Conservation (phyloP, 441 rosid genomes). For the Eruca vesicaria region DNA sequence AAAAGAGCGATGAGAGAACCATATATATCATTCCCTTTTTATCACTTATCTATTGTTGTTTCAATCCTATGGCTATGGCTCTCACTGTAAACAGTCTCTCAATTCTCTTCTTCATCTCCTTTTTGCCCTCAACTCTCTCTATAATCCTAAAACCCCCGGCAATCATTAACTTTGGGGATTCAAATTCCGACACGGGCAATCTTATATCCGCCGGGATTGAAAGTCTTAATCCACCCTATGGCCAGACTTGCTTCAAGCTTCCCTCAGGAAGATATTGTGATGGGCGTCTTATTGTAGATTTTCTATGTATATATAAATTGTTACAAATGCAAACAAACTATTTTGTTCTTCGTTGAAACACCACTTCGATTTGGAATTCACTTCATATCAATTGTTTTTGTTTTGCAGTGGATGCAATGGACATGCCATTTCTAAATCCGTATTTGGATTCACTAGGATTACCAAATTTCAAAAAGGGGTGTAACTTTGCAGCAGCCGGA, state of each 20-base stretch:
- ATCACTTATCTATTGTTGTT: neutral
- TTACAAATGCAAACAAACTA: neutral
- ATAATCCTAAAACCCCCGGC: constrained; percentile 49
- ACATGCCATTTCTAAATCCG: constrained; percentile 80
- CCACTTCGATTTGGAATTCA: neutral
- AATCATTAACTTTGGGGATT: constrained; percentile 64
- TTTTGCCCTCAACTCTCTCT: constrained; percentile 43
- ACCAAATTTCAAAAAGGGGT: constrained; percentile 78
- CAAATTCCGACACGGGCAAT: constrained; percentile 62
- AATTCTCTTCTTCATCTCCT: constrained; percentile 27
- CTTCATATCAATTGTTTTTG: neutral
- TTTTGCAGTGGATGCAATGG: constrained; percentile 89
- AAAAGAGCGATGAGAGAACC: too few relatives aligned
- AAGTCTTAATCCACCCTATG: constrained; percentile 48
- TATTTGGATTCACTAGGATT: constrained; percentile 84
- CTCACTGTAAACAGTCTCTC: constrained; percentile 2
- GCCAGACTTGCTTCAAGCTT: constrained; percentile 43
- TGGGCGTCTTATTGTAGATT: constrained; percentile 58
- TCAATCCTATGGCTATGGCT: constrained; percentile 32
- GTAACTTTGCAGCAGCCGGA: constrained; percentile 95
- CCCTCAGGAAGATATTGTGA: constrained; percentile 65
- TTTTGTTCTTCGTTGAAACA: neutral
- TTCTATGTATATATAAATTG: constrained; percentile 49
- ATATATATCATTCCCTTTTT: neutral
- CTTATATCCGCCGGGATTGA: constrained; percentile 60